phyloP scores from a whole-genome alignment of 2,329 filamentous ascomycete genomes.

The Trichoderma polysporum region DNA sequence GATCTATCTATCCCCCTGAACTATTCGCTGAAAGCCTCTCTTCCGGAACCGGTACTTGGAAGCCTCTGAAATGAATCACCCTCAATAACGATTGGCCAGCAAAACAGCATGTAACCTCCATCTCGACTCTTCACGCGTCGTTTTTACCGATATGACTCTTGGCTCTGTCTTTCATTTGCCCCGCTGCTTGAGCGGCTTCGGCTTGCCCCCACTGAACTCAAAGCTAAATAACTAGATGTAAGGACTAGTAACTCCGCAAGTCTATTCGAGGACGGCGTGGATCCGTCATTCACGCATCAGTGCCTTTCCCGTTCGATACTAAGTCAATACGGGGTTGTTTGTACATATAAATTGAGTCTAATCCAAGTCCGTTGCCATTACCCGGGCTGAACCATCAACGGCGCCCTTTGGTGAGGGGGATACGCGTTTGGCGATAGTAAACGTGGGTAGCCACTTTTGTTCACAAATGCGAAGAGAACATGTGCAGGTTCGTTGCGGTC shows the following conservation, averaged over 20 bases:
- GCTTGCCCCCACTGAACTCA: neutral
- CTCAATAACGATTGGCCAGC: neutral
- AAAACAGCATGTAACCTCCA: neutral
- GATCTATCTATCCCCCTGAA: neutral
- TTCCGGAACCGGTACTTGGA: neutral
- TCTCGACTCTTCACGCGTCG: neutral
- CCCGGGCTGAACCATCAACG: neutral
- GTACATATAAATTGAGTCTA: neutral
- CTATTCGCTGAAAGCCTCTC: neutral
- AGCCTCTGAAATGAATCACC: neutral
- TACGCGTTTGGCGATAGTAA: neutral
- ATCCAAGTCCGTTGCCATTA: neutral
- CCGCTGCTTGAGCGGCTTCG: neutral
- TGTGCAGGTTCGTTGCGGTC: neutral
- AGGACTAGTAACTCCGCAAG: neutral
- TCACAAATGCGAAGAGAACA: neutral
- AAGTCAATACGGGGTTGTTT: neutral
- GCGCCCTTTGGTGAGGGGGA: slow-evolving; percentile 13
- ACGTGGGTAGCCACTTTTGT: neutral
- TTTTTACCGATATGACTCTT: neutral
- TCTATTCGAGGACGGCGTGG: neutral
- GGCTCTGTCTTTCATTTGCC: neutral
- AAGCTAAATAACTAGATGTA: too few species aligned
- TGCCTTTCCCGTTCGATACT: neutral
- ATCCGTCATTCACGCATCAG: neutral